Base-by-base conservation (phyloP, 345 rosid genomes). In the Eucalyptus regnans region DNA sequence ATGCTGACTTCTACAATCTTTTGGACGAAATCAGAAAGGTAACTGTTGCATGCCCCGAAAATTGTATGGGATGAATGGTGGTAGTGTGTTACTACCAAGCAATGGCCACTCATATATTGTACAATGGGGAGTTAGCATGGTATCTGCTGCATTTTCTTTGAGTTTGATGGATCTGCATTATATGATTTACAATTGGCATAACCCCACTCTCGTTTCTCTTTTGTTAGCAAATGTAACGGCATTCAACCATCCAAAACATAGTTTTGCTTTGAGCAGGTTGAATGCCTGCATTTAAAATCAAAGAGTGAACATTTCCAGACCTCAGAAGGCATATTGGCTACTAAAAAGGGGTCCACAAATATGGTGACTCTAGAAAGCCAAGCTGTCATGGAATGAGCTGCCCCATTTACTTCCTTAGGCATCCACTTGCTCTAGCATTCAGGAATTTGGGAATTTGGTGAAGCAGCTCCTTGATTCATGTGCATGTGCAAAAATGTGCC, bases 11-110 rank as follows among this genome's bases (percentile, higher is more conserved):
- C 91, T 97, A 97, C 93, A 94, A 94, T 91, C 97, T 97, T 43
- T 96, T 97, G 99, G 99, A 96, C 90, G 96, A 97, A 86, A 96
- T 97, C 83, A 94, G 98, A 88, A 94, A 93, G 97, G 98, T 95
- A 86, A 52, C 23, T 11, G 9, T n/a, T 31, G 17, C 76, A 13
- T 27, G 54, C 43, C 31, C 23, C 15, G 8, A 44, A 27, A 71
- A 20, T 76, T 20, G 12, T 76, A 76, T 76, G 22, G 46, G 48
- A 76, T 76, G 48, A 41, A 76, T 41, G 84, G 48, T 37, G 48
- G 48, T 76, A 41, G 48, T 76, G 48, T 41, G 44, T 76, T 41
- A 76, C 29, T 76, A 76, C 29, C 84, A 41, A 76, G 84, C 84
- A n/a, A 64, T 64, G 76, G 9, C 41, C 76, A 15, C 76, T 64